Conservation (phyloP, 2,329 filamentous ascomycete genomes). For the Simplicillium aogashimaense region DNA sequence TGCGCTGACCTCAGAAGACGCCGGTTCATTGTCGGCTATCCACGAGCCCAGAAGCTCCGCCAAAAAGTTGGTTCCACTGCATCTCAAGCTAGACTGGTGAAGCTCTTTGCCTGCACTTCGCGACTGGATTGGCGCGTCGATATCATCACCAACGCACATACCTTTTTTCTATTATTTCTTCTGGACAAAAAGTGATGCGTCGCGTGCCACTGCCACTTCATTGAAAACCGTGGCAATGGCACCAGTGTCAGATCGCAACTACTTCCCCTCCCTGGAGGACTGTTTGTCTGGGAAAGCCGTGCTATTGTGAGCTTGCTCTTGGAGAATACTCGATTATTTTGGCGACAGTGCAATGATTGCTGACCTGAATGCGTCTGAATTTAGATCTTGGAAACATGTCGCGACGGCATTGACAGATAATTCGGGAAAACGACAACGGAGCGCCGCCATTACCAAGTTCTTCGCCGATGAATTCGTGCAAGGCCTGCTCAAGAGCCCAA, state of each 20-base stretch:
- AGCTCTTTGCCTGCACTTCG: no score
- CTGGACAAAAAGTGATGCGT: constrained; percentile 23
- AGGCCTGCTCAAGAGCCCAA: constrained; percentile 57
- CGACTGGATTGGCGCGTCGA: constrained; percentile 18
- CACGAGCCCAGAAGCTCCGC: constrained; percentile 2
- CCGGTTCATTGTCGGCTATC: constrained; percentile 1
- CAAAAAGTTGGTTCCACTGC: constrained; percentile 6
- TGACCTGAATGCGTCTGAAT: constrained; percentile 12
- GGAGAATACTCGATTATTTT: no score
- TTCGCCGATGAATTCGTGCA: constrained; percentile 60
- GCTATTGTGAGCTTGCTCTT: constrained; percentile 56
- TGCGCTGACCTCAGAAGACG: no score
- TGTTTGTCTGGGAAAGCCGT: constrained; percentile 73
- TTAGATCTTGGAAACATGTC: constrained; percentile 52
- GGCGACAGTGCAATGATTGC: neutral
- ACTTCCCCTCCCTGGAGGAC: constrained; percentile 77
- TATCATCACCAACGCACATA: constrained; percentile 12
- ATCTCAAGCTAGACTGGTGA: no score
- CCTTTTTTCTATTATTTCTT: neutral
- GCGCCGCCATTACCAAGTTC: constrained; percentile 53
- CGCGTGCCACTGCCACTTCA: constrained; percentile 25
- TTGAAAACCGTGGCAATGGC: constrained; percentile 56
- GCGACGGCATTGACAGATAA: constrained; percentile 46
- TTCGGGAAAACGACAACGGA: constrained; percentile 43
- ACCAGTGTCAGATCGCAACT: constrained; percentile 57